Evolutionary conservation across 2,329 filamentous ascomycete species (phyloP), one percentile per base, ranked within the genome.

Genomic region (Orbilia oligospora): DNA sequence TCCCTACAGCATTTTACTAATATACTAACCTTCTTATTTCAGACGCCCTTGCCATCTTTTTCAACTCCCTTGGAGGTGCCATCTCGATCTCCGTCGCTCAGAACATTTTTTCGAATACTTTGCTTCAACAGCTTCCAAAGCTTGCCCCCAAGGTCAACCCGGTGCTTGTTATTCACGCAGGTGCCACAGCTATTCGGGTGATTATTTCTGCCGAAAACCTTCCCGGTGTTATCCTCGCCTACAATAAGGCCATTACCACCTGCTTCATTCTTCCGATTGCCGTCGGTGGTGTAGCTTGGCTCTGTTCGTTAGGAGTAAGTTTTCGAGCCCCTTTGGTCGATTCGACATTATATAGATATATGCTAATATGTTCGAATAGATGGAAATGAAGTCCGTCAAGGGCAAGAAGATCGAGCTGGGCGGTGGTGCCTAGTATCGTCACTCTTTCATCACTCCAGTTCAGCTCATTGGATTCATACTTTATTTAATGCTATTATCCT

Each of bases 51-150:
- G 82, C 85, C 30, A 85, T 87, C 79, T 91, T 92, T 84, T 90
- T 89, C 84, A 89, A 92, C 82, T 87, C 87, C 0, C 86, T 93
- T 2, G 90, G 90, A 48, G 90, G 90, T 2, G 89, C 91, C 1
- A 84, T 93, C 24, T 89, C 89, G 80, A 88, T 93, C 58, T 88
- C 89, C 5, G 88, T 91, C 9, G 88, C 88, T 0, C 89, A 93
- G 83, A 89, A 90, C 20, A 87, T 92, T 55, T 92, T 93, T 85
- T 88, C 89, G 80, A 91, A 92, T 81, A 88, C 87, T 0, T 85
- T 93, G 18, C 84, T 89, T 55, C 83, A 86, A 2, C 86, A 88
- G 41, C 85, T 93, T 2, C 84, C 84, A 0, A 84, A 83, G 41
- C 83, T 85, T 46, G 86, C 84, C 0, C 84, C 84, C 0, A 82